Conservation (phyloP, 352 stramenopile species). For the Lagenidium giganteum region DNA sequence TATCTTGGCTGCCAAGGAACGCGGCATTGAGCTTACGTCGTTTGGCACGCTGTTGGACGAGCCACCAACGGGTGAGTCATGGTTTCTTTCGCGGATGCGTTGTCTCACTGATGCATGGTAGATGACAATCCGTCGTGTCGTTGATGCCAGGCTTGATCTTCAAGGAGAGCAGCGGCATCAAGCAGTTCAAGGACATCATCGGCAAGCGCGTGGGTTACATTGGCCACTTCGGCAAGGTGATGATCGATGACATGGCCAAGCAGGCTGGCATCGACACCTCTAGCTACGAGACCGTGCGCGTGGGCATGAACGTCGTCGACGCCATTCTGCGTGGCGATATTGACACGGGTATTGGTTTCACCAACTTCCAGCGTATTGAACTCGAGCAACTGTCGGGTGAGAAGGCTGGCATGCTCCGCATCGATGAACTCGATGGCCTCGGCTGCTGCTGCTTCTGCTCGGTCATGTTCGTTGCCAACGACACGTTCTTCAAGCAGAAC, state of each 20-base stretch:
- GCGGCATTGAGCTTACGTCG: slow-evolving; percentile 39
- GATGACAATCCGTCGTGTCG: too few relatives aligned
- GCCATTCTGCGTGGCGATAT: slow-evolving; percentile 41
- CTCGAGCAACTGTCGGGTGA: slow-evolving; percentile 43
- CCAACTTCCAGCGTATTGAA: slow-evolving; percentile 50
- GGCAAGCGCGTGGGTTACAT: slow-evolving; percentile 50
- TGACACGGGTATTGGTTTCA: slow-evolving; percentile 46
- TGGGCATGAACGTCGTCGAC: slow-evolving; percentile 51
- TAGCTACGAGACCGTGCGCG: slow-evolving; percentile 40
- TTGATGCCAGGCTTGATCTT: slow-evolving; percentile 32
- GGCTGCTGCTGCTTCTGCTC: slow-evolving; percentile 54
- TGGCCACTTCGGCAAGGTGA: slow-evolving; percentile 45
- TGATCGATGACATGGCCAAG: slow-evolving; percentile 47
- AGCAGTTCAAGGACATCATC: slow-evolving; percentile 46
- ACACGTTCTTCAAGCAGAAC: slow-evolving; percentile 44
- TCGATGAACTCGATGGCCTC: slow-evolving; percentile 42
- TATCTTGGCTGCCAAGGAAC: slow-evolving; percentile 43
- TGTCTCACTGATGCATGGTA: too few relatives aligned
- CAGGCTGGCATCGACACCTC: slow-evolving; percentile 34
- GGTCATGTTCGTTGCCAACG: slow-evolving; percentile 45
- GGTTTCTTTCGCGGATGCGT: not conserved
- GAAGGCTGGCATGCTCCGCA: slow-evolving; percentile 42
- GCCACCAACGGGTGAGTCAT: slow-evolving; percentile 25
- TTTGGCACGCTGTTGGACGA: slow-evolving; percentile 42
- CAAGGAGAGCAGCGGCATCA: slow-evolving; percentile 45